Evolutionary conservation across 108 stramenopile species (phyloP).

Genomic region (Discostella stelligeroides): DNA sequence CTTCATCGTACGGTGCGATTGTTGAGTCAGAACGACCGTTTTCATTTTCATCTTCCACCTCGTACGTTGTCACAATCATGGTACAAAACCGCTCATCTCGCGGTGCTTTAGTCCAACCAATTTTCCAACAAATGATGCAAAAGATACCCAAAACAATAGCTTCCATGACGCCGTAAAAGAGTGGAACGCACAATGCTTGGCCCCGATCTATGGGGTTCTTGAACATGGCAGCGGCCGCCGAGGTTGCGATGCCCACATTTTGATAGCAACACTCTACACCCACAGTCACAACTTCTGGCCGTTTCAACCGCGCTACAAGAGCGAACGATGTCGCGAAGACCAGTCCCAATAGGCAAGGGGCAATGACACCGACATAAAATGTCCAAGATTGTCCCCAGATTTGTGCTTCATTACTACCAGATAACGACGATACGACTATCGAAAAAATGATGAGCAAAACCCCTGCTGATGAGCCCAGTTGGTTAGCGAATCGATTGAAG

Average conservation of each 20-base stretch:
- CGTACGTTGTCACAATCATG: constrained; percentile 65
- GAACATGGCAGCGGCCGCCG: constrained; percentile 79
- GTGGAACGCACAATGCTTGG: constrained; percentile 79
- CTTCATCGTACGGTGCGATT: constrained; percentile 9
- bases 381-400: constrained; percentile 74
- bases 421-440: constrained; percentile 59
- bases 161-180: constrained; percentile 79
- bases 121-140: constrained; percentile 74
- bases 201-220: constrained; percentile 56
- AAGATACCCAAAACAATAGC: constrained; percentile 69
- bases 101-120: constrained; percentile 84
- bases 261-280: constrained; percentile 88
- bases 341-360: constrained; percentile 72
- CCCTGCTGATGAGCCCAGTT: constrained; percentile 66
- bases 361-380: constrained; percentile 71
- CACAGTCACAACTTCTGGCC: constrained; percentile 79
- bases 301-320: constrained; percentile 44
- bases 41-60: constrained; percentile 50
- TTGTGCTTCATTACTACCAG: constrained; percentile 57
- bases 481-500: constrained; percentile 59
- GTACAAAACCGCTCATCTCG: constrained; percentile 62
- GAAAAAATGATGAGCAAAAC: constrained; percentile 73
- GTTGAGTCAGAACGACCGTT: constrained; percentile 2
- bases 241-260: constrained; percentile 87
- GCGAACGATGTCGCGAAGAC: constrained; percentile 61